phyloP scores from a whole-genome alignment of 2,329 filamentous ascomycete species.

The Coleophoma cylindrospora region DNA sequence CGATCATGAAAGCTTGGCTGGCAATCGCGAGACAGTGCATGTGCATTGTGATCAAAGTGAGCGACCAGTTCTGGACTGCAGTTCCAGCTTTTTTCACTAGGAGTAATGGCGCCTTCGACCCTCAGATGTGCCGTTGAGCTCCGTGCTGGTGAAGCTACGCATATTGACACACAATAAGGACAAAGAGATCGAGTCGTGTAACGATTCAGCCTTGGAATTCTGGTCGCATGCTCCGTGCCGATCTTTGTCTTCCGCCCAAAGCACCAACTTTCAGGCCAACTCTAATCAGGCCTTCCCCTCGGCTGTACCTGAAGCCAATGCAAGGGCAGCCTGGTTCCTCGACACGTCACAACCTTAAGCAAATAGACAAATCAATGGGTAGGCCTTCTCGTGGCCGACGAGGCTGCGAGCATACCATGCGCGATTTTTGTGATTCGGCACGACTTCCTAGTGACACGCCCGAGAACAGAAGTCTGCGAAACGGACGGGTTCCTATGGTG shows the following conservation, averaged over 20 bases:
- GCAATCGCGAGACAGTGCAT: neutral
- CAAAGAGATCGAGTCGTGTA: too few species aligned
- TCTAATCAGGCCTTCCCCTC: neutral
- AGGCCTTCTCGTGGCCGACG: neutral
- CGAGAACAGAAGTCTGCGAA: neutral
- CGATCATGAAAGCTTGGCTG: neutral
- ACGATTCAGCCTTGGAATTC: neutral
- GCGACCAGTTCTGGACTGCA: too few species aligned
- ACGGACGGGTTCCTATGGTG: neutral
- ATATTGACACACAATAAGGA: too few species aligned
- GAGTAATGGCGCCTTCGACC: too few species aligned
- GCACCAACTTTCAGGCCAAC: neutral
- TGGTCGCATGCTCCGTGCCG: neutral
- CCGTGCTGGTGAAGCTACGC: too few species aligned
- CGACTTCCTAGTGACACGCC: too few species aligned
- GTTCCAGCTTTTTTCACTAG: neutral
- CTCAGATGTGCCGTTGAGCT: too few species aligned
- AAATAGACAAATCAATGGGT: neutral
- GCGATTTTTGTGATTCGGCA: neutral
- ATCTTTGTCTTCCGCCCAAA: neutral
- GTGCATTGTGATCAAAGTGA: neutral
- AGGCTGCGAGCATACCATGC: neutral
- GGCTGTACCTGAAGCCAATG: constrained; percentile 2
- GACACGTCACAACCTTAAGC: neutral
- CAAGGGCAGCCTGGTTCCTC: neutral